Evolutionary conservation across 176 grass and related monocot species (phyloP).

Genomic region (Poa annua): DNA sequence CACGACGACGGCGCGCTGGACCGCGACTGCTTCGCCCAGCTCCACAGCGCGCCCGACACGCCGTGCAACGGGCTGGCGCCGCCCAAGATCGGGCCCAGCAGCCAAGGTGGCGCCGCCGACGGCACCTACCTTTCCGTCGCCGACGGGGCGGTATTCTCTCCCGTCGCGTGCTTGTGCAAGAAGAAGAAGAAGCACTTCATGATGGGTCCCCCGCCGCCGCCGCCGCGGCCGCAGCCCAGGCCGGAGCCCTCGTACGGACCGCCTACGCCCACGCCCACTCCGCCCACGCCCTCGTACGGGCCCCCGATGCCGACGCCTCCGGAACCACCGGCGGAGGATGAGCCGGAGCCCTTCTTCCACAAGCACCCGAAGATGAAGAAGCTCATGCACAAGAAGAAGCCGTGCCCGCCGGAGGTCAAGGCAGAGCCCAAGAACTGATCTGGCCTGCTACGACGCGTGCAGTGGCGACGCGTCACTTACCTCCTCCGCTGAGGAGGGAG

Average conservation of each 20-base stretch:
- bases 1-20: conserved; percentile 44
- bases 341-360: conserved; percentile 55
- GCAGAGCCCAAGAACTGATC: conserved; percentile 32
- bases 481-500: not conserved
- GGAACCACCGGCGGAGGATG: conserved; percentile 30
- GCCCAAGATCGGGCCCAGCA: conserved; percentile 44
- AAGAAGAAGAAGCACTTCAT: conserved; percentile 61
- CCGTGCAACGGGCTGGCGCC: conserved; percentile 57
- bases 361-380: conserved; percentile 59
- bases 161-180: conserved; percentile 52
- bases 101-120: not conserved
- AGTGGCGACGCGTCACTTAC: not conserved
- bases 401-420: conserved; percentile 56
- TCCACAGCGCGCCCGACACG: conserved; percentile 52
- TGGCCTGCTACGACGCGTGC: not conserved
- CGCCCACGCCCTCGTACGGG: conserved; percentile 43
- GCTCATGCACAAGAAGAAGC: conserved; percentile 67
- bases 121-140: conserved; percentile 41
- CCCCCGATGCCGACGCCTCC: conserved; percentile 38
- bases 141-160: conserved; percentile 27
- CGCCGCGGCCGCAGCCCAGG: conserved; percentile 52
- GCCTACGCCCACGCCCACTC: conserved; percentile 36
- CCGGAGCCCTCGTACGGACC: conserved; percentile 30
- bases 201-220: conserved; percentile 43
- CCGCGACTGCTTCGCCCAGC: conserved; percentile 64